Percentiles rank a stretch among this genome's conserved stretches.
These are phyloP conservation scores for Polytolypa hystricis DNA, from an alignment of 2,329 filamentous ascomycete species.

Conservation along the genomic window DNA sequence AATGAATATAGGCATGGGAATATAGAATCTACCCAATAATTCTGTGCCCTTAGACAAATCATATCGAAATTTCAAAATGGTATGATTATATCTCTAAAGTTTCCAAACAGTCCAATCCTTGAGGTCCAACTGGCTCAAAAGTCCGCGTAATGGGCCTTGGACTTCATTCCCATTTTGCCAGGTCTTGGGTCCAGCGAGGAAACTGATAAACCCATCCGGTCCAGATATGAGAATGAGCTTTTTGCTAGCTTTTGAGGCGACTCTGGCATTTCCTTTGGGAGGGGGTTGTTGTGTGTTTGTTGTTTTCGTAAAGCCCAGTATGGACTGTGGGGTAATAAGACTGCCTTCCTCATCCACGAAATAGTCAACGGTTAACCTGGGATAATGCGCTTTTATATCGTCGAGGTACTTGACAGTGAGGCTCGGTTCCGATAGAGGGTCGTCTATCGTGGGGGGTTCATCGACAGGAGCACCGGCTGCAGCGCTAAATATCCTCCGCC, in stretches of 20 bases:
- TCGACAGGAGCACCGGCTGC: background rate
- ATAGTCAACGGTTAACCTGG: conserved; percentile 56
- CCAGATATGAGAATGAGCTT: conserved; percentile 72
- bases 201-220: conserved; percentile 75
- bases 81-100: conserved; percentile 28
- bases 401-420: conserved; percentile 52
- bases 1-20: too few relatives aligned
- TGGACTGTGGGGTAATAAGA: conserved; percentile 46
- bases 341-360: conserved; percentile 71
- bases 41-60: too few relatives aligned
- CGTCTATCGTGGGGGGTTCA: conserved; percentile 4
- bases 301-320: conserved; percentile 31
- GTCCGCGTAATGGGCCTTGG: conserved; percentile 63
- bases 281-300: too few relatives aligned
- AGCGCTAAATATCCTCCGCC: conserved; percentile 18
- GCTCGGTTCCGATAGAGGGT: conserved; percentile 11
- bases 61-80: background rate
- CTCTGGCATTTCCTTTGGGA: too few relatives aligned
- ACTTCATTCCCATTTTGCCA: conserved; percentile 62
- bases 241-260: conserved; percentile 16
- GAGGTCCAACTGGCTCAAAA: conserved; percentile 50
- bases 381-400: conserved; percentile 48
- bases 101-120: conserved; percentile 50
- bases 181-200: conserved; percentile 67
- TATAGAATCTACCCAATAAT: too few relatives aligned